Base-by-base conservation (phyloP, 2,329 filamentous ascomycete genomes). In the Sporothrix inflata region DNA sequence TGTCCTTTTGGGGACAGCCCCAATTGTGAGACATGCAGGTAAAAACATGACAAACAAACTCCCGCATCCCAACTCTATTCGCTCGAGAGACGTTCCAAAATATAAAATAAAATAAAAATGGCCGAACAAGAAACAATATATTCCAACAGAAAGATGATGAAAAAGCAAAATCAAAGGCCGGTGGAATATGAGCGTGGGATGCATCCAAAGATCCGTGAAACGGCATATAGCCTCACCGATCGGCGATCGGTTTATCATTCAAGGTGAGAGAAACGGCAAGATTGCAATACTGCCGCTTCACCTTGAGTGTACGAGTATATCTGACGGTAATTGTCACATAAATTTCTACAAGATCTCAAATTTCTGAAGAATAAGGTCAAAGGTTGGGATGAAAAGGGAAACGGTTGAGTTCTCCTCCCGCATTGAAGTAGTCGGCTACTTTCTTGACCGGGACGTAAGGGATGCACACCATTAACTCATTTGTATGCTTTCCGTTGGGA, bases 381-480 rank as follows among this genome's bases (percentile, higher is more conserved):
- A 19, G 16, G 27, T 16, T 16, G 24, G 6, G 27, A 12, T 21
- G 14, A n/a, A 63, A 21, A 12, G 21, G 34, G 4, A 21, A 42
- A 9, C 9, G 34, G 34, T 34, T 6, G 57, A 24, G 11, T 8
- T 24, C 5, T 63, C 40, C 11, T 42, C n/a, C 11, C 40, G 38
- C 34, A 63, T 63, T 34, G 34, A 63, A 42, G 11, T 24, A 34
- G 19, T 24, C 57, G 57, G 57, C 57, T 42, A 11, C 21, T 34
- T 7, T 12, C 57, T 63, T 63, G 57, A 14, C 57, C 57, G 34
- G 57, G 9, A 63, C 57, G 34, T 24, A 63, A 63, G 11, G 57
- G 57, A 24, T 63, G 57, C 57, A 63, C 57, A 63, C 57, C 57
- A 63, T 63, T 63, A 42, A 63, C 11, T 40, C 57, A 24, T 19